These are phyloP conservation scores for Microascus cirrosus DNA, from an alignment of 2,329 filamentous ascomycete genomes.

Conservation along the genomic window DNA sequence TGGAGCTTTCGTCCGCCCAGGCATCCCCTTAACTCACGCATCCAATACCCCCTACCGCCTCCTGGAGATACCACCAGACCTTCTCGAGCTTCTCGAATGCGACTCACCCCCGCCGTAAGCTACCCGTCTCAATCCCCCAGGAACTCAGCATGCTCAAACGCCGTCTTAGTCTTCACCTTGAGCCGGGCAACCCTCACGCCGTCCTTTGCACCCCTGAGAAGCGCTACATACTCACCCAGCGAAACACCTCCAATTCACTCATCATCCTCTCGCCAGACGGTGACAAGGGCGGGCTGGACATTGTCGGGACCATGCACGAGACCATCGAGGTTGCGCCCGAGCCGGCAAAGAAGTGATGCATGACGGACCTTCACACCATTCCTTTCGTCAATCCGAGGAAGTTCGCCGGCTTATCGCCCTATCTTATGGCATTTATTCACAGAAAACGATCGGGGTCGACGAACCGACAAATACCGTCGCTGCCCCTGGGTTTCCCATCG, in stretches of 20 bases:
- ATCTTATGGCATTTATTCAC: no score
- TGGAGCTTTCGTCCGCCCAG: slow-evolving; percentile 24
- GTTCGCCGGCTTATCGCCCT: no score
- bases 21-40: slow-evolving; percentile 38
- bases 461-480: no score
- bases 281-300: slow-evolving; percentile 19
- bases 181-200: slow-evolving; percentile 35
- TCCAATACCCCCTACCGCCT: slow-evolving; percentile 45
- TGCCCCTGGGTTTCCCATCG: no score
- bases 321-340: slow-evolving; percentile 48
- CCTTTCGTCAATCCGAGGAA: no score
- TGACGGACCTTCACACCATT: neutral
- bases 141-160: neutral
- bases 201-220: slow-evolving; percentile 39
- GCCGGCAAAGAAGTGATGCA: slow-evolving; percentile 12
- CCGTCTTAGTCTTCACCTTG: slow-evolving; percentile 31
- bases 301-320: slow-evolving; percentile 47
- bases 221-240: slow-evolving; percentile 50
- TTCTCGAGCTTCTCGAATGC: slow-evolving; percentile 43
- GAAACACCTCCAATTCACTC: slow-evolving; percentile 57
- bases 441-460: no score
- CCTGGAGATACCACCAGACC: slow-evolving; percentile 49
- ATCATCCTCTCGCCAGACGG: slow-evolving; percentile 35
- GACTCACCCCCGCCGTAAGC: slow-evolving; percentile 40
- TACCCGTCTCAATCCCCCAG: neutral